Evolutionary conservation across 306 rosid species (phyloP), one percentile per base, ranked within the genome.

Genomic region (Vigna angularis): DNA sequence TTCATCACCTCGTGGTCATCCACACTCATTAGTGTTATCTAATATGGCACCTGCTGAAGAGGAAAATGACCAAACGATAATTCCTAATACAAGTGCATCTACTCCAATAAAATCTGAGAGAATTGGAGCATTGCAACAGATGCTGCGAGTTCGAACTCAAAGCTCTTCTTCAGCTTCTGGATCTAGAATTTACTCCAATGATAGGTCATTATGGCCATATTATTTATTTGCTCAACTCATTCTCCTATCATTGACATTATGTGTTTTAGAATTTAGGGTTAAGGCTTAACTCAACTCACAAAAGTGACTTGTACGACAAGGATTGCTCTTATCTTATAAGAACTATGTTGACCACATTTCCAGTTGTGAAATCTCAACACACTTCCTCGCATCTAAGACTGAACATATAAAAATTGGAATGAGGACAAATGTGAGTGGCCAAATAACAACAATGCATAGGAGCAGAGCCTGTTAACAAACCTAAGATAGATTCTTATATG

Each of bases 1-100:
- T 40, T 65, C 92, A 66, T 77, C 90, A 70, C 72, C 86, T 77
- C 90, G 79, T 42, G 93, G 90, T 76, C 94, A 82, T 73, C 91
- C 93, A 51, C 94, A 87, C 17, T 85, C 79, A 26, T 66, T 82
- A 6, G 87, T 90, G 15, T 84, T 84, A 78, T 90, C 96, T 69
- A 61, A 82, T 80, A 56, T 72, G 72, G 85, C 79, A 74, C 82
- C 86, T 74, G 44, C 79, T 3, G 87, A 76, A 82, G 87, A 73
- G 66, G 85, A 81, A 36, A 69, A 79, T 28, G 93, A 88, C 76
- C 85, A 89, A 32, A 82, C 75, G 64, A 69, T 74, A 58, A 84
- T 77, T 68, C 71, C 88, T 49, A 82, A 63, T 47, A 86, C 87
- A 66, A 71, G 75, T 86, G 86, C 88, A 4, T 87, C 94, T 47